Evolutionary conservation across 2,329 filamentous ascomycete genomes (phyloP).

Genomic region (Beauveria rudraprayagi): DNA sequence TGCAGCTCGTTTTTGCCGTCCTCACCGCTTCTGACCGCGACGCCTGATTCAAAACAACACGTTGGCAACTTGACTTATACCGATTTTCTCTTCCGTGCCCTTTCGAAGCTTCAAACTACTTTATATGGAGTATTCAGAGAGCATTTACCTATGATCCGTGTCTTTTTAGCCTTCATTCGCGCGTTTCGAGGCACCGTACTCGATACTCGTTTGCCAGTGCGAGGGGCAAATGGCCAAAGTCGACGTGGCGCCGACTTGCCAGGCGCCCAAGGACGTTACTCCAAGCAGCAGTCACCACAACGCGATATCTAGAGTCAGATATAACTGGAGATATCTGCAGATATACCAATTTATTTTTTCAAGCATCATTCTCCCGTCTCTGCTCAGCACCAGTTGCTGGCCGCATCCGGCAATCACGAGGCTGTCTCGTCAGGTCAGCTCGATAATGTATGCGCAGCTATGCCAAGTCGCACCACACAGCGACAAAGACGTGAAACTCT

Average conservation of each 20-base stretch:
- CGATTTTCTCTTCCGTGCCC: background rate
- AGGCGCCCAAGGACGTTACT: background rate
- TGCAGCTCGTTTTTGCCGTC: background rate
- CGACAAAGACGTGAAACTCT: background rate
- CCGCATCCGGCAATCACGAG: background rate
- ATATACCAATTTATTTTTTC: background rate
- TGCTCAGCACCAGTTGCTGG: background rate
- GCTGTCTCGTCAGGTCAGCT: background rate
- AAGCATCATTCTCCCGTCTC: background rate
- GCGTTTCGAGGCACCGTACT: background rate
- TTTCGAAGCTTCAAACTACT: background rate
- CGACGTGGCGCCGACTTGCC: background rate
- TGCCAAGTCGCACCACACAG: background rate
- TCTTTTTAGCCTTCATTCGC: background rate
- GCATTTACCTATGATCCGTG: background rate
- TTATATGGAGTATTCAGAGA: background rate
- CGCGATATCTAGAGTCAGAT: background rate
- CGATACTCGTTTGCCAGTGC: background rate
- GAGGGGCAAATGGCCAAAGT: slow-evolving; percentile 1
- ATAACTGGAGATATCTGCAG: background rate
- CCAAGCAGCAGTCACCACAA: background rate
- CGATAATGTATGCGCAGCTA: background rate
- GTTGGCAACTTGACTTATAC: slow-evolving; percentile 9
- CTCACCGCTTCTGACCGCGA: slow-evolving; percentile 1
- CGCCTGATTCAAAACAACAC: background rate